phyloP scores from a whole-genome alignment of 1,284 basidiomycete species.

The Trametes pubescens region DNA sequence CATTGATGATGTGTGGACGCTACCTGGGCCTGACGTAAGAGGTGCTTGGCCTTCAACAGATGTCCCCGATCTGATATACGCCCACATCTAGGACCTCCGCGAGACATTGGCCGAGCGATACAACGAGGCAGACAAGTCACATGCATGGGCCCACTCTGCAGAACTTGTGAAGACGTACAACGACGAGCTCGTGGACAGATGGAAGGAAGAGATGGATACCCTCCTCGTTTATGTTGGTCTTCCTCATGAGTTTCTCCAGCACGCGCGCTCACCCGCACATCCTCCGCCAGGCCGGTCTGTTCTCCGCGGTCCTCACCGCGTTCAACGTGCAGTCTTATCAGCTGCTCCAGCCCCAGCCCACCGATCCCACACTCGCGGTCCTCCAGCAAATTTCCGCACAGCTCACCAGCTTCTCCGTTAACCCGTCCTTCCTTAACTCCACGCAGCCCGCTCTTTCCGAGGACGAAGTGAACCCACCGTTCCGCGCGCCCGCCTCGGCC shows the following conservation, averaged over 20 bases:
- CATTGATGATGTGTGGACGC: not conserved
- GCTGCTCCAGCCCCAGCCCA: slow-evolving; percentile 16
- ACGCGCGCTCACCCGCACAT: not conserved
- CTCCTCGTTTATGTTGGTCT: slow-evolving; percentile 19
- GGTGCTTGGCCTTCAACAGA: not conserved
- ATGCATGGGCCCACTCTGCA: slow-evolving; percentile 15
- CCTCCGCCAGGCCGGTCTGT: slow-evolving; percentile 15
- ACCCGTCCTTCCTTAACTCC: slow-evolving; percentile 17
- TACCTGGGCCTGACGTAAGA: slow-evolving; percentile 3
- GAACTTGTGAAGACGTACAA: slow-evolving; percentile 21
- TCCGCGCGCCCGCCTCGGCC: slow-evolving; percentile 26
- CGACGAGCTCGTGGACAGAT: slow-evolving; percentile 16
- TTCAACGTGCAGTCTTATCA: slow-evolving; percentile 23
- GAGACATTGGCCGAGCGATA: slow-evolving; percentile 9
- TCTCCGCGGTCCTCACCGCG: slow-evolving; percentile 19
- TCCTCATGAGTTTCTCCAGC: not conserved
- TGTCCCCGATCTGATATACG: not conserved
- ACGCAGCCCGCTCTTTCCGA: slow-evolving; percentile 10
- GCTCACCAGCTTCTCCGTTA: slow-evolving; percentile 12
- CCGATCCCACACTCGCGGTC: slow-evolving; percentile 6
- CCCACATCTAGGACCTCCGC: slow-evolving; percentile 10
- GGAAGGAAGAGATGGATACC: slow-evolving; percentile 26
- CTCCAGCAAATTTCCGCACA: slow-evolving; percentile 15
- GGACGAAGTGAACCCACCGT: slow-evolving; percentile 6
- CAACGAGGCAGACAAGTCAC: slow-evolving; percentile 14